Conservation (phyloP, 306 rosid species). For the Acmispon strigosus region DNA sequence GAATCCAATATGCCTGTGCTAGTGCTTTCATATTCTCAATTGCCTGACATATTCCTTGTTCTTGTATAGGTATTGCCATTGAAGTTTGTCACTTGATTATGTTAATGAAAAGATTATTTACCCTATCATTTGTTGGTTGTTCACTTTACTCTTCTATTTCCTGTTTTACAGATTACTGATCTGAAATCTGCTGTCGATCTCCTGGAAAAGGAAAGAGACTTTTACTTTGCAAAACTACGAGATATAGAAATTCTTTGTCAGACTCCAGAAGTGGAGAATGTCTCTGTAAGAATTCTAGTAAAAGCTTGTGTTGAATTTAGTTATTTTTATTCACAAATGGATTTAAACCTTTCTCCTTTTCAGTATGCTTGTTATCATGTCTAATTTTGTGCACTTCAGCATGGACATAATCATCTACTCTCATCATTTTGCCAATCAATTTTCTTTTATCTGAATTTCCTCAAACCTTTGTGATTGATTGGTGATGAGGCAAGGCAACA, state of each 20-base stretch:
- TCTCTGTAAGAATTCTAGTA: slow-evolving; percentile 45
- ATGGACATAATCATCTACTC: neutral
- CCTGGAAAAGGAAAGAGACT: slow-evolving; percentile 85
- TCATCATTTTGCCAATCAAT: neutral
- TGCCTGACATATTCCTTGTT: neutral
- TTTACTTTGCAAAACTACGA: slow-evolving; percentile 80
- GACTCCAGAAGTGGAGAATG: slow-evolving; percentile 49
- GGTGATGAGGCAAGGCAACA: neutral
- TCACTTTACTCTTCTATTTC: neutral
- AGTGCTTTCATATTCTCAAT: neutral
- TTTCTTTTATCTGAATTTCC: neutral
- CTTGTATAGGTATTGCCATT: neutral
- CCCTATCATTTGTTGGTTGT: neutral
- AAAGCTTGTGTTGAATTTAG: slow-evolving; percentile 4
- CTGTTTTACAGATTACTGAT: slow-evolving; percentile 50
- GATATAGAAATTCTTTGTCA: slow-evolving; percentile 91
- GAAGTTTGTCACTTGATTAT: neutral
- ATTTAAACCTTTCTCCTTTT: slow-evolving; percentile 16
- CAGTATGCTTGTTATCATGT: neutral
- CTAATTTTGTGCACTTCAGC: neutral
- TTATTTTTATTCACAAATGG: neutral
- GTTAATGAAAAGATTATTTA: neutral
- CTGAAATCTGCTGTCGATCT: slow-evolving; percentile 66
- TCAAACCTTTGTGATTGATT: neutral
- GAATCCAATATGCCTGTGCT: neutral